Evolutionary conservation across 441 rosid genomes (phyloP).

Genomic region (Flueggea neowawraea): DNA sequence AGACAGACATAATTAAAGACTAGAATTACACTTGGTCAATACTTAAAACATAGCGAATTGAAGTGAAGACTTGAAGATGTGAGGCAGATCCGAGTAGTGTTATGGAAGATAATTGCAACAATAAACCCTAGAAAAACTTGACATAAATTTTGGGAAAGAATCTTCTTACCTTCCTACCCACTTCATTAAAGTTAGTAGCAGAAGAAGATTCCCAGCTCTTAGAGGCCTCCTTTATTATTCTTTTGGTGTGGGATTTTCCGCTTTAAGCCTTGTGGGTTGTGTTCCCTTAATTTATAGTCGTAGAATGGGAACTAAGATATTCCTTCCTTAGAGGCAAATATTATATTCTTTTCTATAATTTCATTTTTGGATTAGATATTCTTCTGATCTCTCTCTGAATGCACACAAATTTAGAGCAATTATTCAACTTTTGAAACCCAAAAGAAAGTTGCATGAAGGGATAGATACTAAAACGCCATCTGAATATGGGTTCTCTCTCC

Average conservation of each 20-base stretch:
- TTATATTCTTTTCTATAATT: constrained; percentile 39
- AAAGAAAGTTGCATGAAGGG: constrained; percentile 48
- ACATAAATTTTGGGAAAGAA: constrained; percentile 31
- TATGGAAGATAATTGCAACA: constrained; percentile 4
- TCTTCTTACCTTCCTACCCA: constrained; percentile 82
- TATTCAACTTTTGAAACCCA: constrained; percentile 56
- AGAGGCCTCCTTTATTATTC: constrained; percentile 40
- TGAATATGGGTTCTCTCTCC: constrained; percentile 17
- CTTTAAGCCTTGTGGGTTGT: constrained; percentile 43
- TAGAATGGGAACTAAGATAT: constrained; percentile 74
- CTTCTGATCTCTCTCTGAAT: too few species aligned
- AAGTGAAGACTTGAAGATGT: too few species aligned
- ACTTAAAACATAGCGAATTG: too few species aligned
- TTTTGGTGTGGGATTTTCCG: constrained; percentile 24
- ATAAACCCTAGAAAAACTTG: background rate
- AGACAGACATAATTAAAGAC: too few species aligned
- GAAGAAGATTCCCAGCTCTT: constrained; percentile 72
- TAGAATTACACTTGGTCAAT: too few species aligned
- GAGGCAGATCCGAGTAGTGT: constrained; percentile 11
- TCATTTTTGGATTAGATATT: constrained; percentile 31
- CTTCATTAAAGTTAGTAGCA: constrained; percentile 74
- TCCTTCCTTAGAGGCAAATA: constrained; percentile 60
- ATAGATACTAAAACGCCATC: constrained; percentile 34
- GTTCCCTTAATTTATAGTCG: constrained; percentile 65
- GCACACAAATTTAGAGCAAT: constrained; percentile 49